A percentile compares a stretch with the other conserved stretches of the same genome.
Evolutionary conservation across 768 basidiomycete genomes (phyloP).

Genomic region (Lactifluus echinatus): DNA sequence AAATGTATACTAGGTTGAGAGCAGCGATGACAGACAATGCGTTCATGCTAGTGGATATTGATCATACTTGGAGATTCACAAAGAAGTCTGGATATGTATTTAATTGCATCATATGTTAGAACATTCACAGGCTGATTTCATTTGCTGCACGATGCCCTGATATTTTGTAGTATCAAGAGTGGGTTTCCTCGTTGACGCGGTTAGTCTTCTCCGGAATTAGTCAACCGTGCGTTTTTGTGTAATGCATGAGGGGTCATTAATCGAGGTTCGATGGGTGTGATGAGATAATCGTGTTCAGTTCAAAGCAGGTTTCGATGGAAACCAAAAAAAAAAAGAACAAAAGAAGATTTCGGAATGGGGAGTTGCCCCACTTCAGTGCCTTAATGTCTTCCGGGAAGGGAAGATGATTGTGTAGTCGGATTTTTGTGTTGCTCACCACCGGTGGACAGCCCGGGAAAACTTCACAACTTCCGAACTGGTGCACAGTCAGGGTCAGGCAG

Average conservation of each 20-base stretch:
- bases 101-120: neutral
- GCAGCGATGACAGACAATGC: neutral
- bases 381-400: neutral
- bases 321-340: neutral
- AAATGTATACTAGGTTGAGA: too few species aligned
- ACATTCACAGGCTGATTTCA: neutral
- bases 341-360: neutral
- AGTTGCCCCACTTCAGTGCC: neutral
- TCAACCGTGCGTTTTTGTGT: neutral
- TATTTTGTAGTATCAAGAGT: neutral
- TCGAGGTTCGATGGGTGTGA: too few species aligned
- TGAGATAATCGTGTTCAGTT: neutral
- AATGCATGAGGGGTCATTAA: neutral
- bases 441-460: conserved; percentile 16
- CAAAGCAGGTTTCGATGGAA: neutral
- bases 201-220: neutral
- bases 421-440: neutral
- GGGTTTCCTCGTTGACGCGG: neutral
- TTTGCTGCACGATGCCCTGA: too few species aligned
- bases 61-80: neutral
- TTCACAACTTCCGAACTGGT: neutral
- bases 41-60: neutral
- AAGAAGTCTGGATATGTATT: neutral
- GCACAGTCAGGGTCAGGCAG: too few species aligned
- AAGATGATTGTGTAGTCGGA: neutral